Percentiles rank a stretch among this genome's conserved stretches.
Conservation (phyloP, 345 rosid genomes). For the Lepidium sativum region DNA sequence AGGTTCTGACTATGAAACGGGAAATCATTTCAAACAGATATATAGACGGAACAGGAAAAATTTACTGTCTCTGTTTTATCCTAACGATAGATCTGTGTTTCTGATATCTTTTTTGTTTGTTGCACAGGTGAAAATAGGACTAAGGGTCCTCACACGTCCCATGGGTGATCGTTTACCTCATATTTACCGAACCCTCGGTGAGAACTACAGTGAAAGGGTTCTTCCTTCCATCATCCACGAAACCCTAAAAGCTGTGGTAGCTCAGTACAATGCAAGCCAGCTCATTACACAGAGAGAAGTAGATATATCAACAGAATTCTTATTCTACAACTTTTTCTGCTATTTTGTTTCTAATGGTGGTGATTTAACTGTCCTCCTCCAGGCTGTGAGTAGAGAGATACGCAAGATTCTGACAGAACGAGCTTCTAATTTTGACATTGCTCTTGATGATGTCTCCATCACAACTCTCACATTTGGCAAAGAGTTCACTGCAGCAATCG, state of each 20-base stretch:
- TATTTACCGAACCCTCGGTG: conserved; percentile 73
- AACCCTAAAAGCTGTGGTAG: conserved; percentile 88
- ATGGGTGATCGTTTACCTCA: conserved; percentile 58
- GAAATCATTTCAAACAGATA: background rate
- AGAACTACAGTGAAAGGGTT: conserved; percentile 79
- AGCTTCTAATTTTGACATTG: conserved; percentile 64
- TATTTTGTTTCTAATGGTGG: background rate
- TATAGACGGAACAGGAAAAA: background rate
- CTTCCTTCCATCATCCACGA: conserved; percentile 91
- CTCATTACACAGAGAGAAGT: conserved; percentile 96
- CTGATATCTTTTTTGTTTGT: background rate
- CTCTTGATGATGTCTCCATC: conserved; percentile 78
- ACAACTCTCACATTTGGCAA: conserved; percentile 82
- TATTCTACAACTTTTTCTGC: background rate
- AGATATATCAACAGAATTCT: background rate
- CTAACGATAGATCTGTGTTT: background rate
- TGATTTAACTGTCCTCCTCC: background rate
- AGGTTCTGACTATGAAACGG: background rate
- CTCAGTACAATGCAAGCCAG: conserved; percentile 95
- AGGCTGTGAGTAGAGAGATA: conserved; percentile 65
- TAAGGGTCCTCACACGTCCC: conserved; percentile 92
- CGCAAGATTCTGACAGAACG: conserved; percentile 79
- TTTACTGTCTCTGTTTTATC: background rate
- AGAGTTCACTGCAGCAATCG: conserved; percentile 93
- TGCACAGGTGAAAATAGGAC: conserved; percentile 80